Base-by-base conservation (phyloP, 1,139 yeast genomes). In the Blastobotrys illinoisensis region DNA sequence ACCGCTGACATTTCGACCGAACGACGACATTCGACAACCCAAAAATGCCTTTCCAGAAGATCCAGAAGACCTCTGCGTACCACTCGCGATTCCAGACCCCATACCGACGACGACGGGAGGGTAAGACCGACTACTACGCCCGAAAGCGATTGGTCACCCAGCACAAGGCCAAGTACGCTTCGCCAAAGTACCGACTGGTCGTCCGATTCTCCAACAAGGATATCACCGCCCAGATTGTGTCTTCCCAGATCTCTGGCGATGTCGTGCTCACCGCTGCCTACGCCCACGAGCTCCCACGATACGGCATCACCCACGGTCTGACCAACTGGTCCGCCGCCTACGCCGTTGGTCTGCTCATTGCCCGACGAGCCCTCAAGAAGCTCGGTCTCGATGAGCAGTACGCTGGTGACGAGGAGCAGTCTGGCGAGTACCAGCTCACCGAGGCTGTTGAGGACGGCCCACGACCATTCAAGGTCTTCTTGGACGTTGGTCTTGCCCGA, bases 261-360 rank as follows among this genome's bases (percentile, higher is more conserved):
- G 71, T 88, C 73, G 98, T 93, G 62, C 82, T 93, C 74, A 82
- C 97, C 69, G 95, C 98, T 76, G 99, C 99, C 74, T 95, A 93
- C 85, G 83, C 99, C 65, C 99, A 93, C 74, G 99, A 93, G 82
- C 86, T 93, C 74, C 98, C 99, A 82, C 84, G 81, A 74, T 93
- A 88, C 85, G 99, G 99, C 74, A 89, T 93, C 75, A 83, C 82
- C 75, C 96, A 89, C 80, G 99, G 99, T 88, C 86, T 93, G 78
- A 93, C 99, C 77, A 95, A 95, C 95, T 93, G 99, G 99, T 80
- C 99, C 62, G 98, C 99, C 76, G 98, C 97, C 76, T 93, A 93
- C 83, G 98, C 99, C 71, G 89, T 90, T 71, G 99, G 99, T 85
- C 83, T 93, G 71, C 84, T 93, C 76, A 87, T 93, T 75, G 99